Percentiles rank a stretch among this genome's conserved stretches.
Conservation (phyloP, 345 rosid genomes). For the Lumnitzera racemosa region DNA sequence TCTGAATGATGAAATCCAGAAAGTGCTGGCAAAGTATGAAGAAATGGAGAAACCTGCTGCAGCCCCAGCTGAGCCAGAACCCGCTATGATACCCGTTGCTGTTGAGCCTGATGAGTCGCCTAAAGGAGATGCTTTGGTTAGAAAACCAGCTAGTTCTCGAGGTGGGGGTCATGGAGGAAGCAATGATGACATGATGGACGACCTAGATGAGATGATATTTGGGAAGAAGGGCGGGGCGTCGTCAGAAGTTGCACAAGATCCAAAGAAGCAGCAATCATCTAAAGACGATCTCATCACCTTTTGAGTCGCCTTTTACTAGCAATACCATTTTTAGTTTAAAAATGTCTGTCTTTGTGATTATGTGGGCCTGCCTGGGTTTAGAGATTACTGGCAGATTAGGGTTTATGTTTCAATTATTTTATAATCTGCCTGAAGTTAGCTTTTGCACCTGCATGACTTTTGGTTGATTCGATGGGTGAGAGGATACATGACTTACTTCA, state of each 20-base stretch:
- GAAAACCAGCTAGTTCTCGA: constrained; percentile 63
- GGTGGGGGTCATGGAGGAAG: constrained; percentile 48
- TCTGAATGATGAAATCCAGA: constrained; percentile 84
- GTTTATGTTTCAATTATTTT: too few relatives aligned
- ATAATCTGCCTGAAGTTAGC: too few relatives aligned
- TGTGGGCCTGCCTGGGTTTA: too few relatives aligned
- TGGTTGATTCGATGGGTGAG: too few relatives aligned
- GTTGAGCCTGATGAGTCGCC: constrained; percentile 81
- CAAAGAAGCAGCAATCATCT: constrained; percentile 51
- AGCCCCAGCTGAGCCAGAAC: constrained; percentile 44
- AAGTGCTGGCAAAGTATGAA: constrained; percentile 61
- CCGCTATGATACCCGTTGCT: constrained; percentile 82
- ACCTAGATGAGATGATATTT: constrained; percentile 93
- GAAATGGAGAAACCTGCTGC: constrained; percentile 51
- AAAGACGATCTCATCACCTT: constrained; percentile 78
- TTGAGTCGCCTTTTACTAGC: constrained; percentile 19
- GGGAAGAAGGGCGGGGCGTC: constrained; percentile 66
- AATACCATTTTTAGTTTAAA: too few relatives aligned
- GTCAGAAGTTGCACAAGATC: constrained; percentile 43
- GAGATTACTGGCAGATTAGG: too few relatives aligned
- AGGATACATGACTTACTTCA: too few relatives aligned
- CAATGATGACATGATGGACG: constrained; percentile 89
- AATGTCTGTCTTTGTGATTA: too few relatives aligned
- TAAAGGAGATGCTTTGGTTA: constrained; percentile 61
- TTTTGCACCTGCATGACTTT: too few relatives aligned